phyloP scores from a whole-genome alignment of 305 asterid species.

The Fraxinus ornus region DNA sequence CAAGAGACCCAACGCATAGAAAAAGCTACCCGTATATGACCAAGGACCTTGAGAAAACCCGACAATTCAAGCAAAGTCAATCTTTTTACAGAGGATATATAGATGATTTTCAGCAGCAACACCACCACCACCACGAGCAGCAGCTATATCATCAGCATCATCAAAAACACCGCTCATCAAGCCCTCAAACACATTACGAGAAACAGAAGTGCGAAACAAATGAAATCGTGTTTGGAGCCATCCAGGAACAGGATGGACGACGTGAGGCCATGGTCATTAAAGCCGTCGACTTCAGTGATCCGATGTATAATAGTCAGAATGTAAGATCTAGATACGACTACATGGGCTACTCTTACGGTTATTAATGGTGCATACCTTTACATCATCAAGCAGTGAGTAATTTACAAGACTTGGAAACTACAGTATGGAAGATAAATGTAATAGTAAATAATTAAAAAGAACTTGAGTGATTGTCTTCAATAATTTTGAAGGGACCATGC shows the following conservation, averaged over 20 bases:
- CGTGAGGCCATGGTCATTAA: conserved; percentile 69
- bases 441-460: neutral
- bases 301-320: conserved; percentile 23
- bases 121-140: conserved; percentile 34
- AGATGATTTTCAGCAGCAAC: conserved; percentile 43
- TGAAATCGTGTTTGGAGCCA: conserved; percentile 93
- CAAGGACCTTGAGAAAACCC: conserved; percentile 49
- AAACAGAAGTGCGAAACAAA: conserved; percentile 55
- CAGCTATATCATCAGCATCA: conserved; percentile 61
- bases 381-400: neutral
- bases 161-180: conserved; percentile 60
- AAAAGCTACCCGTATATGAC: conserved; percentile 44
- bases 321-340: conserved; percentile 51
- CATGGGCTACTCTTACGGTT: conserved; percentile 62
- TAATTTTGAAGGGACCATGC: neutral
- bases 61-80: conserved; percentile 52
- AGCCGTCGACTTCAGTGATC: conserved; percentile 57
- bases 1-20: conserved; percentile 67
- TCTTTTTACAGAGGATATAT: conserved; percentile 50
- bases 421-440: neutral
- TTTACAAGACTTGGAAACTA: neutral
- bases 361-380: conserved; percentile 22
- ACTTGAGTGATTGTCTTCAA: neutral
- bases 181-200: conserved; percentile 67
- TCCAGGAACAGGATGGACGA: conserved; percentile 70